Evolutionary conservation across 2,329 filamentous ascomycete species (phyloP), one percentile per base, ranked within the genome.

Genomic region (Geosmithia flava): DNA sequence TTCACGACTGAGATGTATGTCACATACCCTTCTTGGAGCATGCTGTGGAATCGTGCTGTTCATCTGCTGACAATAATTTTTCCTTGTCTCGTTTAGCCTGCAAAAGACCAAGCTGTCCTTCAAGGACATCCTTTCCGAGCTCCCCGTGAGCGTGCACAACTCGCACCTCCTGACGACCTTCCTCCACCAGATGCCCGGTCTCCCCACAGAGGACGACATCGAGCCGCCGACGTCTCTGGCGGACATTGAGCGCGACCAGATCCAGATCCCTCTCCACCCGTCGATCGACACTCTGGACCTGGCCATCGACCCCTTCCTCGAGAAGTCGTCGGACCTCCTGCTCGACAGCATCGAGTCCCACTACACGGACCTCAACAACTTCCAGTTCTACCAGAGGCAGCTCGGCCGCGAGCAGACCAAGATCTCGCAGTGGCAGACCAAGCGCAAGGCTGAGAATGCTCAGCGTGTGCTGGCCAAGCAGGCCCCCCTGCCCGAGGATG

Each of bases 361-460:
- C 75, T 93, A 97, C 72, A 95, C 90, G 51, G 93, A 98, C 70
- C 85, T 95, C 65, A 97, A 97, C 81, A 98, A 98, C 78, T 93
- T 94, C 74, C 90, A 96, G 68, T 81, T 79, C 78, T 96, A 96
- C 75, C 89, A 96, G 72, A 81, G 93, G 60, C 89, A 94, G 62
- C 77, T 97, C 50, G 85, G 83, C 48, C 87, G 93, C 58, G 93
- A 98, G 73, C 93, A 98, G 72, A 72, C 85, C 60, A 98, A 97
- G 80, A 96, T 98, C 59, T 83, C 87, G 48, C 85, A 89, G 55
- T 98, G 93, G 93, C 91, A 97, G 71, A 72, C 83, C 52, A 97
- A 98, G 81, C 85, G 93, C 63, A 95, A 95, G 75, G 83, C 87
- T 16, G 93, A 98, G 78, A 98, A 98, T 63, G 83, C 85, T 29